Evolutionary conservation across 1,139 yeast genomes (phyloP), one percentile per base, ranked within the genome.

Genomic region (Saccharomyces hybrid): DNA sequence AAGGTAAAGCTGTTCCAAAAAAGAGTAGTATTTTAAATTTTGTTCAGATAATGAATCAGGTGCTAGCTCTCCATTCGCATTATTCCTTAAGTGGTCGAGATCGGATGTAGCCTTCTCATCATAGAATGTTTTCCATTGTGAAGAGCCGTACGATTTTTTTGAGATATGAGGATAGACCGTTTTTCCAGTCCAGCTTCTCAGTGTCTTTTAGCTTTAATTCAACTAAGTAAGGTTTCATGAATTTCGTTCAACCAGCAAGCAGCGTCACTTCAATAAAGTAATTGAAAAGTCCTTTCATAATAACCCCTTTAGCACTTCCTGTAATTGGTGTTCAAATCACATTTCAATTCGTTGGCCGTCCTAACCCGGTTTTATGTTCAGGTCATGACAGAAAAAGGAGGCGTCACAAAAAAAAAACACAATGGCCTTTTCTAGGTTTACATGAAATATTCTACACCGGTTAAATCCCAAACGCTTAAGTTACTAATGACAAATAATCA

Each of bases 1-100:
- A 61, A 88, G 72, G 60, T 88, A 93, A 51, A 93, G 72, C 19
- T 89, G 78, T 64, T 91, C 97, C 60, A 93, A 69, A 68, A 87
- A 95, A 29, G 89, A 88, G 65, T 85, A 89, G 71, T 93, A 93
- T 56, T 80, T 79, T 66, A 81, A 83, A 59, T 86, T 77, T 52
- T 85, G 71, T 59, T 80, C 82, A 61, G 79, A 57, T 19, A 68
- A 54, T 2, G 71, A 55, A 47, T 79, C 73, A 0, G 81, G 80
- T 0, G 80, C 75, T 24, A 66, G 62, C 61, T 81, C 86, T 47
- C 80, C 77, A 56, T 76, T 75, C 4, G 80, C 78, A 41, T 62
- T 66, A 44, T 59, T 62, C 48, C 72, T 61, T 16, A 64, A 42
- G 50, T 61, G 66, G 53, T 67, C 65, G 8, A 69, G 51, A 44